Evolutionary conservation across 768 basidiomycete species (phyloP), one percentile per base, ranked within the genome.

Genomic region (Boletus fagicola): DNA sequence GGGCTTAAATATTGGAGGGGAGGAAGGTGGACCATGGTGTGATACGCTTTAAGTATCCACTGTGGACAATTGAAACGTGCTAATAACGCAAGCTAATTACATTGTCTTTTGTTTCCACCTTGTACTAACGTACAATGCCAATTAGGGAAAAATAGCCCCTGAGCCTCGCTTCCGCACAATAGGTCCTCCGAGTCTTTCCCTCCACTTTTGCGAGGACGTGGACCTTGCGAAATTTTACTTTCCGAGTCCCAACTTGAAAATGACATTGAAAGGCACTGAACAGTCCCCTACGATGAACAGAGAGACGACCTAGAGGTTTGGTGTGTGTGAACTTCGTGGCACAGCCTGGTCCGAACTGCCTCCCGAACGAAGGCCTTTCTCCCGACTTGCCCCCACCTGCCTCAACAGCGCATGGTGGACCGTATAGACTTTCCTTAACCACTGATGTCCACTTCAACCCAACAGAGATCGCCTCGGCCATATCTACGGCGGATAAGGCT

Each of bases 401-500:
- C 28, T 9, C 28, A 7, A 30, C 45, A 30, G 28, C 45, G 40
- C n/a, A 60, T 53, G 49, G n/a, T 57, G 33, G 39, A 33, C 8
- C 43, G 43, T 18, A 43, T 39, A 38, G 30, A 46, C 28, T 22
- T 49, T 35, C n/a, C 5, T 33, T 40, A 15, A 38, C 22, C n/a
- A 30, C 13, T 12, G 0, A 70, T 68, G 67, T 59, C 60, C 10
- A 31, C 65, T 31, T 22, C 9, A 38, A 40, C 38, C 5, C 56
- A 44, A 43, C 63, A 54, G 31, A 46, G 48, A 16, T 47, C 52
- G 10, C n/a, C 39, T n/a, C 51, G 46, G 16, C 40, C 60, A 30
- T 56, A 52, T 53, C 26, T 70, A 4, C 71, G 69, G 42, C 56
- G 62, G 22, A 51, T 63, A 30, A 67, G 72, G 24, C 63, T 73